phyloP scores from a whole-genome alignment of 2,329 filamentous ascomycete species.

The Colletotrichum tanaceti region DNA sequence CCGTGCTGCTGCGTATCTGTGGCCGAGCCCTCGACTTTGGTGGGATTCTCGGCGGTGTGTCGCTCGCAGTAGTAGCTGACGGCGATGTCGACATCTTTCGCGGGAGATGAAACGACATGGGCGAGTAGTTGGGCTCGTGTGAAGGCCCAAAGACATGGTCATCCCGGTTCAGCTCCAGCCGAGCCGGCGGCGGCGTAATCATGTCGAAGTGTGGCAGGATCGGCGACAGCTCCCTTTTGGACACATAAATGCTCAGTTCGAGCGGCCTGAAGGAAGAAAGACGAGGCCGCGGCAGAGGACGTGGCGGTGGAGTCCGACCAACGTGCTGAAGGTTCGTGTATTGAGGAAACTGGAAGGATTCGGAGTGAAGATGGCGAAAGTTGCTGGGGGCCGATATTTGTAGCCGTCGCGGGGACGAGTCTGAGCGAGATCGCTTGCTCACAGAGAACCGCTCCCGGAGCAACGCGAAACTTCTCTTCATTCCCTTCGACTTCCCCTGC shows the following conservation, averaged over 20 bases:
- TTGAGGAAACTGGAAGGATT: constrained; percentile 54
- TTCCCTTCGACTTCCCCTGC: constrained; percentile 49
- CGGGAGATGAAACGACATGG: constrained; percentile 67
- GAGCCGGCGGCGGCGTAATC: constrained; percentile 43
- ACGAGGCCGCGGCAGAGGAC: constrained; percentile 43
- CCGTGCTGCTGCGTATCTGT: constrained; percentile 59
- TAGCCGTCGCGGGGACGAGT: constrained; percentile 61
- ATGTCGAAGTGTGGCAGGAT: constrained; percentile 64
- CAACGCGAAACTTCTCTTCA: constrained; percentile 54
- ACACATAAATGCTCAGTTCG: constrained; percentile 65
- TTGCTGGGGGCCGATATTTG: constrained; percentile 69
- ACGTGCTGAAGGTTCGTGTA: constrained; percentile 46
- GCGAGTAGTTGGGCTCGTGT: constrained; percentile 61
- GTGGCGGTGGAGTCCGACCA: constrained; percentile 43
- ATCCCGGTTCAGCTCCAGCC: constrained; percentile 48
- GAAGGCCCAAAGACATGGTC: constrained; percentile 51
- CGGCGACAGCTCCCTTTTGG: constrained; percentile 63
- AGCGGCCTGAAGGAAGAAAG: constrained; percentile 63
- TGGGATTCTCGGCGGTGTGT: constrained; percentile 56
- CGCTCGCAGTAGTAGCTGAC: constrained; percentile 47
- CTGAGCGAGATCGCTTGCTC: constrained; percentile 60
- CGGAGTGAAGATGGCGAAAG: constrained; percentile 69
- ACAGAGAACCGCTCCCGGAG: constrained; percentile 56
- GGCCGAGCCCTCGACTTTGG: constrained; percentile 59
- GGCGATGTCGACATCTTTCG: constrained; percentile 55